A percentile compares a stretch with the other conserved stretches of the same genome.
These are phyloP conservation scores for Nicotiana rustica DNA, from an alignment of 305 asterid genomes.

Conservation along the genomic window DNA sequence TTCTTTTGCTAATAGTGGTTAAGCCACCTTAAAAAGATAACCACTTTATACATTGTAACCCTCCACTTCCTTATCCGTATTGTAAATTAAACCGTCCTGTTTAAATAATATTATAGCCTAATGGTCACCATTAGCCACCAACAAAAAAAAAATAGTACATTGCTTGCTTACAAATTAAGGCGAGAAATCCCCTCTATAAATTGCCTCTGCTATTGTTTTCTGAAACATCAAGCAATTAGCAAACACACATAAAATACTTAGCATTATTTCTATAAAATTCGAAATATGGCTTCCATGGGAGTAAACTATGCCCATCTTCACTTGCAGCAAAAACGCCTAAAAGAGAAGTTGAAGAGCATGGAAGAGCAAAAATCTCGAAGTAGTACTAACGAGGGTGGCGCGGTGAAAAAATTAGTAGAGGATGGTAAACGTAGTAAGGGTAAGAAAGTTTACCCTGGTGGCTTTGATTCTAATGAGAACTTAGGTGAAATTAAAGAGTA, in stretches of 20 bases:
- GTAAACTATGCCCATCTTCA: slow-evolving; percentile 56
- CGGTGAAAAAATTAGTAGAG: background rate
- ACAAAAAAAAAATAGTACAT: background rate
- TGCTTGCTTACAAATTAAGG: background rate
- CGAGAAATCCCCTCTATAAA: background rate
- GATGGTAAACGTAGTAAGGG: slow-evolving; percentile 11
- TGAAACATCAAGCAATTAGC: slow-evolving; percentile 9
- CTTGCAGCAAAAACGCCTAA: slow-evolving; percentile 56
- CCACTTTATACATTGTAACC: slow-evolving; percentile 4
- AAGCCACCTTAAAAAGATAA: background rate
- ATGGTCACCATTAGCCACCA: background rate
- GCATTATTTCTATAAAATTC: background rate
- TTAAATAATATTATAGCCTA: background rate
- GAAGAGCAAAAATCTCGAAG: slow-evolving; percentile 40
- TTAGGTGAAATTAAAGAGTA: background rate
- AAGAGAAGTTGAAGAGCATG: slow-evolving; percentile 50
- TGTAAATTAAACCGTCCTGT: background rate
- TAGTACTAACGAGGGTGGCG: background rate
- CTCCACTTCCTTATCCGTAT: slow-evolving; percentile 4
- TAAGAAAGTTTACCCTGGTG: slow-evolving; percentile 23
- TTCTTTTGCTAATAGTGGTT: background rate
- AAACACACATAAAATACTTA: background rate
- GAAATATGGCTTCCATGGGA: slow-evolving; percentile 58
- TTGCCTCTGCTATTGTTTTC: background rate
- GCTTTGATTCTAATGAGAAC: background rate